phyloP scores from a whole-genome alignment of 169 alveolate species.

The Plasmodium fragile region DNA sequence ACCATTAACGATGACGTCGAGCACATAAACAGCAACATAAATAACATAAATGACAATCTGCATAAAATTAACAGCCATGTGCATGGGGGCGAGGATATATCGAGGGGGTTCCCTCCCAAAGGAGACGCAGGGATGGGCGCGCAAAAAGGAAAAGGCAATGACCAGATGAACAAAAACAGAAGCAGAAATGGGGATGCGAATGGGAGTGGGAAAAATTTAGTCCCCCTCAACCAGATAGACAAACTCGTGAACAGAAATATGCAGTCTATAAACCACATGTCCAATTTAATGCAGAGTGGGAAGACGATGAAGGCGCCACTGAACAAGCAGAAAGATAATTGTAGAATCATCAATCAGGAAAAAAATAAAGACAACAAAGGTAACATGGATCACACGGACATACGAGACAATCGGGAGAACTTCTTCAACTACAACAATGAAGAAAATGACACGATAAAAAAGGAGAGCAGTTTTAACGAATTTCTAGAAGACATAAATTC shows the following conservation, averaged over 20 bases:
- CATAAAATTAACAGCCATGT: slow-evolving; percentile 56
- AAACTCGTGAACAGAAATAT: slow-evolving; percentile 53
- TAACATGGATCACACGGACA: background rate
- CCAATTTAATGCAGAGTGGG: slow-evolving; percentile 38
- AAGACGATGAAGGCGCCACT: slow-evolving; percentile 2
- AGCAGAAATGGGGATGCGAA: background rate
- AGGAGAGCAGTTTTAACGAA: slow-evolving; percentile 68
- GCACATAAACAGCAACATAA: slow-evolving; percentile 63
- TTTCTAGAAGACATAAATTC: slow-evolving; percentile 45
- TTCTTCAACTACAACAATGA: background rate
- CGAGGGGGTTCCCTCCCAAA: background rate
- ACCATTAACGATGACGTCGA: slow-evolving; percentile 66
- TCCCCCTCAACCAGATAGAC: slow-evolving; percentile 41
- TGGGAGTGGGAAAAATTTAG: slow-evolving; percentile 7
- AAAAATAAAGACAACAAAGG: background rate
- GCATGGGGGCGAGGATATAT: background rate
- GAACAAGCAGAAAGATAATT: background rate
- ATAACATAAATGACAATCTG: slow-evolving; percentile 36
- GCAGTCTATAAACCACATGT: slow-evolving; percentile 72
- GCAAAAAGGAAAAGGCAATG: background rate
- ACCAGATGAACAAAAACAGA: background rate
- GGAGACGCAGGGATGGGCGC: background rate
- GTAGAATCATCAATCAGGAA: background rate
- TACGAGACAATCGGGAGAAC: background rate
- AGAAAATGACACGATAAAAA: slow-evolving; percentile 33